phyloP scores from a whole-genome alignment of 2,329 filamentous ascomycete genomes.

The Davidsoniella virescens region DNA sequence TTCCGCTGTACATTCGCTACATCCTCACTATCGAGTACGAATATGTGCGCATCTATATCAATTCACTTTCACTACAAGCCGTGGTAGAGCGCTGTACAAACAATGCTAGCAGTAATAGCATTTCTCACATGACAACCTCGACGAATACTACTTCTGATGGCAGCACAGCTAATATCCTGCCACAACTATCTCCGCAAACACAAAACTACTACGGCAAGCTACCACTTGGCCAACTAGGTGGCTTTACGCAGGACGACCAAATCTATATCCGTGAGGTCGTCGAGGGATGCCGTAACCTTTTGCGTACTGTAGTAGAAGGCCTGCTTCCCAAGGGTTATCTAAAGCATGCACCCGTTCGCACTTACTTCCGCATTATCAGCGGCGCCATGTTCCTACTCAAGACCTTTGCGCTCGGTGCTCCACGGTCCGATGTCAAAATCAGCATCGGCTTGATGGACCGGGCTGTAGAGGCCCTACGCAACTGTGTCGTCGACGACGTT shows the following conservation, averaged over 20 bases:
- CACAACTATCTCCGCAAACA: conserved; percentile 43
- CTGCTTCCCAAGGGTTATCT: conserved; percentile 59
- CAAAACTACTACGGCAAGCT: conserved; percentile 49
- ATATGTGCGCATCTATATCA: conserved; percentile 86
- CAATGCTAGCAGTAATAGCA: conserved; percentile 38
- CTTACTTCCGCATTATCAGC: conserved; percentile 74
- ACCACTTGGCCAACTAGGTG: conserved; percentile 46
- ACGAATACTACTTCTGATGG: conserved; percentile 21
- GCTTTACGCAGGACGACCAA: conserved; percentile 49
- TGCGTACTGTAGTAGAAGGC: conserved; percentile 61
- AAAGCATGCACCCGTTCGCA: conserved; percentile 67
- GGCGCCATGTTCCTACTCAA: conserved; percentile 74
- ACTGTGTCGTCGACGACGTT: conserved; percentile 70
- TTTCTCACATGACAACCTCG: conserved; percentile 15
- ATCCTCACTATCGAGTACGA: conserved; percentile 91
- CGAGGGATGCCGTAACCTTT: conserved; percentile 59
- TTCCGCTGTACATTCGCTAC: conserved; percentile 49
- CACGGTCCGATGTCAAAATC: conserved; percentile 59
- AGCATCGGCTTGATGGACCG: conserved; percentile 61
- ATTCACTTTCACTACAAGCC: conserved; percentile 83
- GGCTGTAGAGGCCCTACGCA: conserved; percentile 57
- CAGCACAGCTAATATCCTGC: conserved; percentile 19
- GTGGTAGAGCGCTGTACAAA: conserved; percentile 85
- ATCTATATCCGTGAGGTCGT: conserved; percentile 64
- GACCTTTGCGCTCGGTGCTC: conserved; percentile 67